A percentile compares a stretch with the other conserved stretches of the same genome.
Conservation (phyloP, 768 basidiomycete genomes). For the Lactarius psammicola region DNA sequence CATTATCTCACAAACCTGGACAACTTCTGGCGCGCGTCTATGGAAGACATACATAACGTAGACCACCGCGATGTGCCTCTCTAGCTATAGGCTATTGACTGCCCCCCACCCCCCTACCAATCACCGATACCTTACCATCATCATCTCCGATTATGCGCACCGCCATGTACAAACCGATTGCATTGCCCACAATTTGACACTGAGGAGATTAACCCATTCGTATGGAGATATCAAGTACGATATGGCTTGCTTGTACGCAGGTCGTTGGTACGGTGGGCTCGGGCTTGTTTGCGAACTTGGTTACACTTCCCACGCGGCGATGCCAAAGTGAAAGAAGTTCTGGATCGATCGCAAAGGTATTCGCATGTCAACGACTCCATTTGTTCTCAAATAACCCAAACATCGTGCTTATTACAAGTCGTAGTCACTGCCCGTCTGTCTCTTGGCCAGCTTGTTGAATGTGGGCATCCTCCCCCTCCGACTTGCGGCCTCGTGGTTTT, state of each 20-base stretch:
- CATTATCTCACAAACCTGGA: constrained; percentile 36
- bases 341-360: not conserved
- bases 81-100: not conserved
- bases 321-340: not conserved
- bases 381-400: not conserved
- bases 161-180: not conserved
- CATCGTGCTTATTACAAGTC: not conserved
- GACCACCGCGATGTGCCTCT: not conserved
- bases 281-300: not conserved
- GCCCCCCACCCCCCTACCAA: not conserved
- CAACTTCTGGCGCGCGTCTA: not conserved
- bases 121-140: not conserved
- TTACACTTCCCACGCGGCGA: not conserved
- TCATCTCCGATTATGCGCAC: not conserved
- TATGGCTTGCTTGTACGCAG: not conserved
- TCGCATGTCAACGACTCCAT: not conserved
- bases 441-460: not conserved
- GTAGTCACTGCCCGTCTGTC: not conserved
- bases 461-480: not conserved
- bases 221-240: not conserved
- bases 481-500: not conserved
- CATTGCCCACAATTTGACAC: not conserved
- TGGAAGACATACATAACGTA: not conserved
- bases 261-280: not conserved
- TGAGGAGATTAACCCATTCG: not conserved